A percentile compares a stretch with the other conserved stretches of the same genome.
These are phyloP conservation scores for Penicillium sp. DNA, from an alignment of 2,329 filamentous ascomycete genomes.

Conservation along the genomic window DNA sequence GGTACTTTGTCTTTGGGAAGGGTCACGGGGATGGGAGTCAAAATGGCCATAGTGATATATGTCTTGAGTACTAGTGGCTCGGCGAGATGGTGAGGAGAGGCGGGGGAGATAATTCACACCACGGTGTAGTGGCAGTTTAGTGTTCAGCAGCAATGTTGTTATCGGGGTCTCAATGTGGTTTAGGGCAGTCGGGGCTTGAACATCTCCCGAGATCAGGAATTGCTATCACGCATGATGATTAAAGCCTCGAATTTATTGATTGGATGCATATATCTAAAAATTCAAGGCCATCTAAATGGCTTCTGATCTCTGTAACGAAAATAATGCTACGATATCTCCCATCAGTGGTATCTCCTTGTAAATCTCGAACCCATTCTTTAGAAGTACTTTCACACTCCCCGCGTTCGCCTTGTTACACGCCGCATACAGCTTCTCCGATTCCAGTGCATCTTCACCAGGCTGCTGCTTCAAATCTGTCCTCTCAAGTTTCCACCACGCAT, in stretches of 20 bases:
- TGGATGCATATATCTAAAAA: neutral
- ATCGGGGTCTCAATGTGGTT: neutral
- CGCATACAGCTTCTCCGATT: constrained; percentile 19
- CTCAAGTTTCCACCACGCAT: constrained; percentile 26
- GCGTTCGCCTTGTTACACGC: constrained; percentile 18
- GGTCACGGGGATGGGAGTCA: constrained; percentile 8
- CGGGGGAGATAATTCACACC: too few relatives aligned
- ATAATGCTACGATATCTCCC: constrained; percentile 17
- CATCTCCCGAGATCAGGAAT: neutral
- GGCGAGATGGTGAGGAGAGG: too few relatives aligned
- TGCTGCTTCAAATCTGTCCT: neutral
- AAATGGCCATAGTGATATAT: constrained; percentile 9
- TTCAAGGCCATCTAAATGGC: neutral
- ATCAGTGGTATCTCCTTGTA: constrained; percentile 13
- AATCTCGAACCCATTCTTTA: constrained; percentile 17
- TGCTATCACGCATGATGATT: too few relatives aligned
- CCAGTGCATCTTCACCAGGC: neutral
- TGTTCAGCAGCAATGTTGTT: neutral
- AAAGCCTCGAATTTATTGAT: neutral
- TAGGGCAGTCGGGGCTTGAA: neutral
- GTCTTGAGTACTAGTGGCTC: neutral
- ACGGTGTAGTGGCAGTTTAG: neutral
- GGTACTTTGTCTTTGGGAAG: constrained; percentile 12
- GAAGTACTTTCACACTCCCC: constrained; percentile 21
- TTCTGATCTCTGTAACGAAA: constrained; percentile 9